A percentile compares a stretch with the other conserved stretches of the same genome.
These are phyloP conservation scores for Penicillium tannophilum DNA, from an alignment of 495 filamentous ascomycete species.

Conservation along the genomic window DNA sequence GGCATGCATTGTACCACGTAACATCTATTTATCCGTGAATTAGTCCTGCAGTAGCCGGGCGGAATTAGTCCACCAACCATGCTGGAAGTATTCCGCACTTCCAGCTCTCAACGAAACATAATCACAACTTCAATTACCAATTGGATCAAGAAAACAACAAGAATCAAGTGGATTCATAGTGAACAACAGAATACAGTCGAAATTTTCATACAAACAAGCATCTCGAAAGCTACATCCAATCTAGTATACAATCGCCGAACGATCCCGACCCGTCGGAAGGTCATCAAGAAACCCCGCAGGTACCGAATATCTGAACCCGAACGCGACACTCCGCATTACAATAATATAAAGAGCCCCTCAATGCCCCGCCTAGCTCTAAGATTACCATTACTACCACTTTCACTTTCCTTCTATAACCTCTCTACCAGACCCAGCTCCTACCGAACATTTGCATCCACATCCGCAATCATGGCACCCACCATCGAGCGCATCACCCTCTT, in stretches of 20 bases:
- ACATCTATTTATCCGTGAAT: neutral
- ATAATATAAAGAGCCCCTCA: conserved; percentile 3
- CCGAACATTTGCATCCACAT: neutral
- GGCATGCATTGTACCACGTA: neutral
- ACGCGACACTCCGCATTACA: neutral
- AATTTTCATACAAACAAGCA: neutral
- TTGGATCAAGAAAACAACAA: neutral
- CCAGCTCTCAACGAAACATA: neutral
- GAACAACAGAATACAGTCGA: neutral
- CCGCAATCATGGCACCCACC: conserved; percentile 41
- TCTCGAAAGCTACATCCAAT: neutral
- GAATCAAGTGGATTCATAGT: neutral
- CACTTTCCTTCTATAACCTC: neutral
- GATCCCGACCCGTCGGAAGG: conserved; percentile 2
- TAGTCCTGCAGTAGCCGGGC: neutral
- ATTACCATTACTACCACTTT: neutral
- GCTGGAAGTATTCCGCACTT: conserved; percentile 5
- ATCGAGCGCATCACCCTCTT: conserved; percentile 62
- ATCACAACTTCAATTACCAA: neutral
- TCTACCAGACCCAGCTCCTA: neutral
- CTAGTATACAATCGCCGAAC: neutral
- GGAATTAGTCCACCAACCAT: neutral
- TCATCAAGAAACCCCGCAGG: conserved; percentile 1
- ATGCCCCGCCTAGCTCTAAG: conserved; percentile 9
- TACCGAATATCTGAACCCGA: neutral